phyloP scores from a whole-genome alignment of 2,329 filamentous ascomycete genomes.

The Simplicillium sp. region DNA sequence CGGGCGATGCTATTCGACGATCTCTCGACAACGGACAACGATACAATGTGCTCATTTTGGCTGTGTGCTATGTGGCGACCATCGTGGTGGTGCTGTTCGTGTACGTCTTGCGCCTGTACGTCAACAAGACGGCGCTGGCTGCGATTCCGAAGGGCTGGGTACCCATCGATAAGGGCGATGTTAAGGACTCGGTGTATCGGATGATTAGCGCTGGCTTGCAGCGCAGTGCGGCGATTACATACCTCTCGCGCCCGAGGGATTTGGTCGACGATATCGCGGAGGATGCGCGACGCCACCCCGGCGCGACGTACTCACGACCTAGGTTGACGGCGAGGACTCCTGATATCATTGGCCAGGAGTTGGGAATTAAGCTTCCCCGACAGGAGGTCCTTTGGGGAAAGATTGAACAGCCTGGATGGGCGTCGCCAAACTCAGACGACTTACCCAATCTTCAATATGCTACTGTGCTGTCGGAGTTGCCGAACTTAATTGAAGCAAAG shows the following conservation, averaged over 20 bases:
- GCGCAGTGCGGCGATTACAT: conserved; percentile 73
- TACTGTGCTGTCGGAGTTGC: conserved; percentile 73
- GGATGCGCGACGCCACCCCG: conserved; percentile 4
- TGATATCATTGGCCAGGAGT: conserved; percentile 24
- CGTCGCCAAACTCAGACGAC: conserved; percentile 65
- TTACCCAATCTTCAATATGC: conserved; percentile 75
- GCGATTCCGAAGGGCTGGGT: conserved; percentile 83
- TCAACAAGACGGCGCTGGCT: conserved; percentile 68
- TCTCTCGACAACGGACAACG: conserved; percentile 56
- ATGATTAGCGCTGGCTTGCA: conserved; percentile 66
- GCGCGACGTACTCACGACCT: conserved; percentile 15
- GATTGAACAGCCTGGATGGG: conserved; percentile 85
- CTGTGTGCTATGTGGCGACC: conserved; percentile 65
- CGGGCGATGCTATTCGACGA: conserved; percentile 72
- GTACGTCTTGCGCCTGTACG: conserved; percentile 77
- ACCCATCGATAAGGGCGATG: conserved; percentile 76
- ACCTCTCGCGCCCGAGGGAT: conserved; percentile 58
- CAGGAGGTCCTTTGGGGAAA: conserved; percentile 61
- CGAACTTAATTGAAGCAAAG: conserved; percentile 84
- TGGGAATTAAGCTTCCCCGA: conserved; percentile 37
- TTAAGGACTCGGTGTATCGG: conserved; percentile 62
- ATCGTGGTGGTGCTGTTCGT: conserved; percentile 62
- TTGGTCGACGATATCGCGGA: conserved; percentile 1
- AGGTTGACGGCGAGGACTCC: conserved; percentile 14
- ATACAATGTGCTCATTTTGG: conserved; percentile 77